Evolutionary conservation across 2,329 filamentous ascomycete species (phyloP).

Genomic region (Hymenoscyphus albidus): DNA sequence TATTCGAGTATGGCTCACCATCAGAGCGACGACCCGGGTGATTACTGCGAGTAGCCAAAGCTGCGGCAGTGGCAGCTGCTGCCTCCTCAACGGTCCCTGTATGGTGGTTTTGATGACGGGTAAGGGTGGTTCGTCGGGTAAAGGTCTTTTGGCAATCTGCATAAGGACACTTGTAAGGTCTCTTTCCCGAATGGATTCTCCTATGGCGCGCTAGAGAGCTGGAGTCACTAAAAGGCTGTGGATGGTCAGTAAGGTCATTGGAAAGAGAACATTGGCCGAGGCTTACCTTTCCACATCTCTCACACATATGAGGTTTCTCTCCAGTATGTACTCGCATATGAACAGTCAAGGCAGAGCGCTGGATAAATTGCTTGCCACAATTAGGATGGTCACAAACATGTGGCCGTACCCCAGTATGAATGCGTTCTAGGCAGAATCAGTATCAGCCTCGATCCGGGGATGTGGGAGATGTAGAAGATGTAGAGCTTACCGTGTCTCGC

Average conservation of each 20-base stretch:
- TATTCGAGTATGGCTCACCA: conserved; percentile 66
- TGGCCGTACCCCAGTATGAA: conserved; percentile 85
- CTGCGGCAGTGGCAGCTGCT: conserved; percentile 81
- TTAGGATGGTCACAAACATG: conserved; percentile 87
- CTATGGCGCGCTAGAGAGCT: conserved; percentile 91
- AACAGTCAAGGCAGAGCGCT: conserved; percentile 90
- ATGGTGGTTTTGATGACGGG: conserved; percentile 92
- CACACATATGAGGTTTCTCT: conserved; percentile 97
- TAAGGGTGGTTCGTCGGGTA: conserved; percentile 89
- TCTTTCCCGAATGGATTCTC: conserved; percentile 90
- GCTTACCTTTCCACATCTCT: conserved; percentile 86
- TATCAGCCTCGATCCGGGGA: not conserved
- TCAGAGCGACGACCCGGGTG: conserved; percentile 59
- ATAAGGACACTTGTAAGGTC: conserved; percentile 96
- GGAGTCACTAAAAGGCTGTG: conserved; percentile 89
- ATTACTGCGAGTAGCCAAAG: conserved; percentile 55
- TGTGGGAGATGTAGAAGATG: conserved; percentile 7
- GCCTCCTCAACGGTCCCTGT: conserved; percentile 94
- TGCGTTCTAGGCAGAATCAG: conserved; percentile 64
- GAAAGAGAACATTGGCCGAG: not conserved
- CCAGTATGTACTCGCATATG: conserved; percentile 94
- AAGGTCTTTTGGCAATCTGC: conserved; percentile 99
- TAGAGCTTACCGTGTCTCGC: conserved; percentile 79
- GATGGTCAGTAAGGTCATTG: conserved; percentile 24
- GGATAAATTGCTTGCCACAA: conserved; percentile 96